Percentiles rank a stretch among this genome's conserved stretches.
Conservation (phyloP, 805 yeast genomes). For the Myxozyma mucilagina region DNA sequence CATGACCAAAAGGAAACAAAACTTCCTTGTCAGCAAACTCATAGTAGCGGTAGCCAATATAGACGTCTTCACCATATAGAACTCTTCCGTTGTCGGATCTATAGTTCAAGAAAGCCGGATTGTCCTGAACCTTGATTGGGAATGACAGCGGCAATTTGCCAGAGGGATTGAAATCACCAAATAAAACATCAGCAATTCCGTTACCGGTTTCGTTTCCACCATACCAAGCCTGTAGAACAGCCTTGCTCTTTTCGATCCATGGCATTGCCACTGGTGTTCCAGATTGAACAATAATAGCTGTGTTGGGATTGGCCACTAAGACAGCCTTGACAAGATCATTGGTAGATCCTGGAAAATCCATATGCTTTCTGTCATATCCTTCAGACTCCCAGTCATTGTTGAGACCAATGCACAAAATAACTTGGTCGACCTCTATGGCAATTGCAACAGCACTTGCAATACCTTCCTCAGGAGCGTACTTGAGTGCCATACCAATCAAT, state of each 20-base stretch:
- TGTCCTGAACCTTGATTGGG: constrained; percentile 55
- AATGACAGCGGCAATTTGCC: constrained; percentile 60
- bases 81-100: constrained; percentile 54
- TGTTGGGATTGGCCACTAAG: constrained; percentile 50
- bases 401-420: constrained; percentile 53
- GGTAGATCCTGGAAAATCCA: constrained; percentile 54
- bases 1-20: constrained; percentile 62
- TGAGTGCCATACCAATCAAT: not conserved
- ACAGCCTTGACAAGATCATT: constrained; percentile 50
- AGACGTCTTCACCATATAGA: constrained; percentile 65
- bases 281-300: constrained; percentile 56
- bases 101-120: constrained; percentile 57
- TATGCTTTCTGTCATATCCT: constrained; percentile 54
- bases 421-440: constrained; percentile 56
- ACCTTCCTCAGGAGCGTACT: constrained; percentile 8
- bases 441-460: constrained; percentile 46
- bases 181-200: constrained; percentile 58
- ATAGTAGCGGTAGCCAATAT: constrained; percentile 62
- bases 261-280: constrained; percentile 66
- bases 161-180: constrained; percentile 60
- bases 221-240: constrained; percentile 56
- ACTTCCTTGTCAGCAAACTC: constrained; percentile 53
- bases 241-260: constrained; percentile 48
- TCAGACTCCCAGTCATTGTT: constrained; percentile 61
- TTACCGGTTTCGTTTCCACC: constrained; percentile 61